Base-by-base conservation (phyloP, 768 basidiomycete species). In the Boletus tomentosulus region DNA sequence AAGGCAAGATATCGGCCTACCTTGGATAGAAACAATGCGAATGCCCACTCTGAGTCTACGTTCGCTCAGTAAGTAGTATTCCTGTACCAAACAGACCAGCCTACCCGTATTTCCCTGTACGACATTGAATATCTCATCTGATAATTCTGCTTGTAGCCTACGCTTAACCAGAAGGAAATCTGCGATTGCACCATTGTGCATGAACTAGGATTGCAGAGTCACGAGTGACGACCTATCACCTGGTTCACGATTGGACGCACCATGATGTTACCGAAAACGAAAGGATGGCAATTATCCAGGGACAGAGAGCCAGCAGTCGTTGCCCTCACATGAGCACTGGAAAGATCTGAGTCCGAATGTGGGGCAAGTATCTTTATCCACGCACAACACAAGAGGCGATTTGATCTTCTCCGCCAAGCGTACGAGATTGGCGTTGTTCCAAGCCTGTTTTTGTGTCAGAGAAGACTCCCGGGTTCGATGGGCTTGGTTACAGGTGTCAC, bases 321-420 rank as follows among this genome's bases (percentile, higher is more conserved):
- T 6, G 95, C 95, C 48, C 95, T 84, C 54, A 98, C 95, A 73
- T 98, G 94, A 3, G 83, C 92, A 70, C 89, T 87, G 46, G 43
- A 51, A 48, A 57, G 12, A 50, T 57, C 24, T 53, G 52, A 44
- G 27, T 37, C 48, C 25, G 27, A 24, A 34, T 24, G 50, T 15
- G 31, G 35, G 12, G 46, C 27, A 24, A 39, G 31, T 25, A 51
- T 35, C 22, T 43, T 22, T 22, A 44, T 42, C 42, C 52, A 75
- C 85, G 65, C 67, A 90, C 90, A 98, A 99, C 50, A 98, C 92
- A 37, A 99, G 77, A 2, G 93, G 92, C 1, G 91, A 94, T 68
- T 94, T 91, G 72, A 96, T 95, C 75, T 98, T 98, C 72, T 98
- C 95, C 1, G 97, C 96, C 30, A 99, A 72, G 15, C 97, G 83